Conservation (phyloP, 805 yeast genomes). For the Ogataea thermomethanolica region DNA sequence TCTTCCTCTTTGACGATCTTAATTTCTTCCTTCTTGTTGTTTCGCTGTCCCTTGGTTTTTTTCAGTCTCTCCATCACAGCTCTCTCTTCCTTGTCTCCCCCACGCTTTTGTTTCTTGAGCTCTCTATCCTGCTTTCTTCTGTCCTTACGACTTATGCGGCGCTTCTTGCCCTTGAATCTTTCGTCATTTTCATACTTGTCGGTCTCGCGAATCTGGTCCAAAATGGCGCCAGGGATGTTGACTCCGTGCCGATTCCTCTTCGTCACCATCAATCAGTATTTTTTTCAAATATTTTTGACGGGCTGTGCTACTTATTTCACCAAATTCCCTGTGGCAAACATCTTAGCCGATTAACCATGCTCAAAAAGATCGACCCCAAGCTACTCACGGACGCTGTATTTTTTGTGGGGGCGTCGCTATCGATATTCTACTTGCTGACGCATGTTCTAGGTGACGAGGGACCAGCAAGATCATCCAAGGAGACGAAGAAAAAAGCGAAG, state of each 20-base stretch:
- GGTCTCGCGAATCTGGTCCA: conserved; percentile 39
- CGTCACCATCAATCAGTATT: conserved; percentile 2
- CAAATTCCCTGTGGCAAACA: conserved; percentile 8
- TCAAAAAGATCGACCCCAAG: conserved; percentile 30
- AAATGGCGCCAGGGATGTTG: conserved; percentile 40
- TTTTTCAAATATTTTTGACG: conserved; percentile 3
- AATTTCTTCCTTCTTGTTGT: conserved; percentile 4
- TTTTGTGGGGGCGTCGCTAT: conserved; percentile 47
- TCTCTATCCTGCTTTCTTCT: conserved; percentile 37
- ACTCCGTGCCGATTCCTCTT: conserved; percentile 33
- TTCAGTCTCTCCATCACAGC: background rate
- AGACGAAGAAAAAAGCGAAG: conserved; percentile 57
- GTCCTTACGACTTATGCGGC: conserved; percentile 35
- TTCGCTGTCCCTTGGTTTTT: background rate
- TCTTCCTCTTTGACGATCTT: conserved; percentile 31
- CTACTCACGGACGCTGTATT: conserved; percentile 30
- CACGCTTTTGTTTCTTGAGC: conserved; percentile 29
- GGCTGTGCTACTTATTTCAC: conserved; percentile 5
- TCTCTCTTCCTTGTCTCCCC: conserved; percentile 11
- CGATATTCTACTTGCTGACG: conserved; percentile 46
- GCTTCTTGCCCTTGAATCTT: conserved; percentile 28
- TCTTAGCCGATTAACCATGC: conserved; percentile 15
- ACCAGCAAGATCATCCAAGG: conserved; percentile 46
- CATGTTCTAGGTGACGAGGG: conserved; percentile 29
- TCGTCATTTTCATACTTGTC: conserved; percentile 35